Evolutionary conservation across 495 filamentous ascomycete genomes (phyloP), one percentile per base, ranked within the genome.

Genomic region (Entonaema liquescens): DNA sequence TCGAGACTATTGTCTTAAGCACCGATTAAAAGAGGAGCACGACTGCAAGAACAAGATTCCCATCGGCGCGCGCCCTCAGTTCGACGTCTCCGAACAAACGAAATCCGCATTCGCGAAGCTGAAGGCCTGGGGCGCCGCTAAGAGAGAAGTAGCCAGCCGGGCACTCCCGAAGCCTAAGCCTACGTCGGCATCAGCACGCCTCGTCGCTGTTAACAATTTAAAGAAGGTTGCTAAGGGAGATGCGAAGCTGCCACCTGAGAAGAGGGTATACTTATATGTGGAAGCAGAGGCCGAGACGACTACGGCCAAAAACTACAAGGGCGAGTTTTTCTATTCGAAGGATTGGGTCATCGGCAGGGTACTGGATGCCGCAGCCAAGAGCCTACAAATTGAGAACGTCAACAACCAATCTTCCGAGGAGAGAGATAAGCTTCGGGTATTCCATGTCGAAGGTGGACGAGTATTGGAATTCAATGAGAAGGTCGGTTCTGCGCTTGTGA

Each of bases 141-240:
- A 84, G 78, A 81, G 78, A 62, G 76, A 86, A 54, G 69, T 80
- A 19, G 81, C 86, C 6, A 75, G 77, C 1, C 75, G 80, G 23
- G 80, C 81, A 33, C 76, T 87, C 11, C 82, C 87, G 12, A 90
- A 90, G 67, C 80, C 87, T 12, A 91, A 89, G 76, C 85, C 88
- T 8, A 84, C 85, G 26, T 85, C 79, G 31, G 81, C 88, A 3
- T 85, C 89, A 6, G 88, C 87, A 59, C 83, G 89, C 5, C 61
- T 89, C 11, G 78, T 88, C 6, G 89, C 88, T 7, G 80, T 94
- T 8, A 93, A 94, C 65, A 85, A 83, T 13, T 80, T 98, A 23
- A 97, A 96, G 84, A 90, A 89, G 72, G 86, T 85, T 0, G 96
- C 95, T 2, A 98, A 97, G 79, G 96, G 96, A 0, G 95, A 97